phyloP scores from a whole-genome alignment of 257 asterid genomes.

The Nicotiana obtusifolia region DNA sequence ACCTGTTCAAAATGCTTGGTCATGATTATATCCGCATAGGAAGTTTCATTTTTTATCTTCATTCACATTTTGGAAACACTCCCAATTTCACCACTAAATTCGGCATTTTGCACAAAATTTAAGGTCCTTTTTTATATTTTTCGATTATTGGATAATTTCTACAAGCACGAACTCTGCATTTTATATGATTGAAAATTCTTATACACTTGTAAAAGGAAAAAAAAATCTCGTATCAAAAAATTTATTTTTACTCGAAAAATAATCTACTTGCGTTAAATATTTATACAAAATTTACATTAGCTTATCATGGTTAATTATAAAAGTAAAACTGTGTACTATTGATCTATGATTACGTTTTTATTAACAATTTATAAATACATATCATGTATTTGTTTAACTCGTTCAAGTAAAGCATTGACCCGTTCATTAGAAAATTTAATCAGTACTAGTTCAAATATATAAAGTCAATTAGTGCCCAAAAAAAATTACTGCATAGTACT shows the following conservation, averaged over 20 bases:
- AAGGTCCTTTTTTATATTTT: background rate
- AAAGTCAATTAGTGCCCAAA: background rate
- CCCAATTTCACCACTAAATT: background rate
- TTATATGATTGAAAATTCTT: background rate
- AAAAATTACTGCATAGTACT: background rate
- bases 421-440: background rate
- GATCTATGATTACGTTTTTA: background rate
- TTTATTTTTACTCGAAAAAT: background rate
- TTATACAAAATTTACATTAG: no score
- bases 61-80: background rate
- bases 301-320: background rate
- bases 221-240: no score
- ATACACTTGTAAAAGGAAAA: no score
- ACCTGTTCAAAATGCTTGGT: constrained; percentile 24
- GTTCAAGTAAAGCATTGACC: background rate
- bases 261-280: no score
- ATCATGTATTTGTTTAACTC: no score
- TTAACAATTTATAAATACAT: no score
- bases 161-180: background rate
- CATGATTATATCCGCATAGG: constrained; percentile 31
- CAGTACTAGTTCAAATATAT: no score
- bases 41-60: background rate
- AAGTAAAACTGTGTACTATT: background rate
- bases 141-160: background rate
- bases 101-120: background rate